Conservation (phyloP, 495 filamentous ascomycete species). For the Monascus purpureus region DNA sequence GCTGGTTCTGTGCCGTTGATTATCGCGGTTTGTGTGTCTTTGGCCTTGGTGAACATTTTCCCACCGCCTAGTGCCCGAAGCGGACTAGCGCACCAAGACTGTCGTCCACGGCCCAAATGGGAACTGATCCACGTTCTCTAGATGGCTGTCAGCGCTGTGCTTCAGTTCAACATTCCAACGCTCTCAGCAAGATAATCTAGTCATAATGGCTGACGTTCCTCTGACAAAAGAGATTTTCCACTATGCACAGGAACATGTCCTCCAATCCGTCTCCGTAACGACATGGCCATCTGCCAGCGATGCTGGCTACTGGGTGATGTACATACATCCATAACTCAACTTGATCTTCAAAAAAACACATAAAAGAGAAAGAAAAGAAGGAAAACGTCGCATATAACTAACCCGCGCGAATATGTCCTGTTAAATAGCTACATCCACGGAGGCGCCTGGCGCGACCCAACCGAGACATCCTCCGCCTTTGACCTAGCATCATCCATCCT, state of each 20-base stretch:
- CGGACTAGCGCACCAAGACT: conserved; percentile 17
- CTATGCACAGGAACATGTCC: conserved; percentile 16
- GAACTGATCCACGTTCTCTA: too few relatives aligned
- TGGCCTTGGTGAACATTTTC: conserved; percentile 20
- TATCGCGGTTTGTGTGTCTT: conserved; percentile 26
- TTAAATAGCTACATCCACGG: conserved; percentile 62
- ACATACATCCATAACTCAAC: conserved; percentile 3
- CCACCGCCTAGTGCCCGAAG: conserved; percentile 13
- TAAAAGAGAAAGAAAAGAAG: conserved; percentile 1
- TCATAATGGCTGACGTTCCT: conserved; percentile 3
- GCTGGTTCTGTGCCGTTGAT: conserved; percentile 2
- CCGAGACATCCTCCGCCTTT: conserved; percentile 37
- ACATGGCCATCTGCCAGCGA: conserved; percentile 7
- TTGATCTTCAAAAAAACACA: background rate
- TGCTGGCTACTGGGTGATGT: conserved; percentile 35
- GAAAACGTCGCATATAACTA: conserved; percentile 1
- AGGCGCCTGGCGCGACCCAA: conserved; percentile 78
- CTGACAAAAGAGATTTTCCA: conserved; percentile 10
- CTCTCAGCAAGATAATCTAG: background rate
- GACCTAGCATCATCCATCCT: conserved; percentile 31
- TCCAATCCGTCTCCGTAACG: conserved; percentile 21
- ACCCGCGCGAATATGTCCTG: background rate
- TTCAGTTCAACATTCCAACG: conserved; percentile 6
- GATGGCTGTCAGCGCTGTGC: too few relatives aligned
- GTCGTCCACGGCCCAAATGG: conserved; percentile 1